Base-by-base conservation (phyloP, 371 early-diverging fungal species). In the Mycotypha africana region DNA sequence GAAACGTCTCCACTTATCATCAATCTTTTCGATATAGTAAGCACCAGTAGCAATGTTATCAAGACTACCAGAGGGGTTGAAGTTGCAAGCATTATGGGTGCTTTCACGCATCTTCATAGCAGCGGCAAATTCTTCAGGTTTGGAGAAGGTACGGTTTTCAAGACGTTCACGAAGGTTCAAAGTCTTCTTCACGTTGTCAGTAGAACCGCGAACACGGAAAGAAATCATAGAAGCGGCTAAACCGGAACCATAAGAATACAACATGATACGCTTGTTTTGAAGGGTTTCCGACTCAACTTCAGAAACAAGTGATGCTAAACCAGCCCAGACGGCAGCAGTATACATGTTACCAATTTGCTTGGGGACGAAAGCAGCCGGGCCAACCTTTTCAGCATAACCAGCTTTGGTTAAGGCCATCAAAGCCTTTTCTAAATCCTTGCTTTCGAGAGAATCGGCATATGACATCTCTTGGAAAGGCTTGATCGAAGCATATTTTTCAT, bases 241-340 rank as follows among this genome's bases (percentile, higher is more conserved):
- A 26, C 99, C 99, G 4, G 95, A 94, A 32, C 99, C 99, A 67
- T 97, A 97, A 12, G 98, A 95, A 76, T 92, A 98, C 51, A 97
- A 22, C 32, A 82, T 78, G 37, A 97, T 69, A 44, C 95, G 90
- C 77, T 96, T 95, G 73, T 78, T 65, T 41, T 78, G 65, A 46
- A 93, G 76, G 15, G 83, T 72, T 36, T 78, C 83, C 16, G 75
- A 73, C 17, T 88, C 61, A 12, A 84, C 77, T 53, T 82, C 79
- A 28, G 89, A 81, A 25, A 99, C 33, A 44, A 97, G 75, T 39
- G 92, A 90, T 16, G 84, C 82, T 23, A 99, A 81, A 50, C 89
- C 84, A 42, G 86, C 82, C 84, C 93, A 99, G 28, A 95, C 81
- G 15, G 95, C 93, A 42, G 86, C 97, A 49, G 91, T 87, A 76